Evolutionary conservation across 2,329 filamentous ascomycete genomes (phyloP), one percentile per base, ranked within the genome.

Genomic region (Cephalotrichum gorgonifer): DNA sequence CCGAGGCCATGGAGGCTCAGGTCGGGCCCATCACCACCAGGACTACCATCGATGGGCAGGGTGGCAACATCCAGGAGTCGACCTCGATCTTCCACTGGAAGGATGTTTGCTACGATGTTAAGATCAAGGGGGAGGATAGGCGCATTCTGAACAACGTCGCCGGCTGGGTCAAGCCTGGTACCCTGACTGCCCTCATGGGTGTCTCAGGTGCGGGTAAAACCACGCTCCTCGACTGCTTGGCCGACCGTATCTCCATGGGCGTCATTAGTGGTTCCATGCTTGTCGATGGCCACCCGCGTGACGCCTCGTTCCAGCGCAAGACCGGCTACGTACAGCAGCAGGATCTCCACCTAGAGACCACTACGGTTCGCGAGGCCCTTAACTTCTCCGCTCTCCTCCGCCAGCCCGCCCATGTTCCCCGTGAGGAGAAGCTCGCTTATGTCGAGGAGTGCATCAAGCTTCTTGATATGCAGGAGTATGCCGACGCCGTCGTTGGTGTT

Each of bases 121-220:
- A 86, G 64, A 89, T 95, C 67, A 94, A 94, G 71, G 73, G 73
- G 14, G 80, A 91, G 57, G 69, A 74, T 2, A 78, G 88, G 15
- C 80, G 84, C 41, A 86, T 96, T 58, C 71, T 96, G 51, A 83
- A 95, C 57, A 73, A 93, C 53, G 86, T 95, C 12, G 86, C 94
- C 60, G 90, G 90, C 31, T 96, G 88, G 86, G 88, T 96, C 52
- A 93, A 94, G 66, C 90, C 90, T 3, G 90, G 90, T 52, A 95
- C 88, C 15, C 65, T 95, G 48, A 95, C 89, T 12, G 89, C 88
- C 35, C 73, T 95, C 3, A 95, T 95, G 89, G 86, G 88, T 68
- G 87, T 90, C 7, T 89, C 85, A 28, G 89, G 90, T 56, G 90
- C 90, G n/a, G 90, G 90, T 51, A 96, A 96, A 66, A 96, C 90